Evolutionary conservation across 208 protist genomes (phyloP).

Genomic region (Spongospora subterranea): DNA sequence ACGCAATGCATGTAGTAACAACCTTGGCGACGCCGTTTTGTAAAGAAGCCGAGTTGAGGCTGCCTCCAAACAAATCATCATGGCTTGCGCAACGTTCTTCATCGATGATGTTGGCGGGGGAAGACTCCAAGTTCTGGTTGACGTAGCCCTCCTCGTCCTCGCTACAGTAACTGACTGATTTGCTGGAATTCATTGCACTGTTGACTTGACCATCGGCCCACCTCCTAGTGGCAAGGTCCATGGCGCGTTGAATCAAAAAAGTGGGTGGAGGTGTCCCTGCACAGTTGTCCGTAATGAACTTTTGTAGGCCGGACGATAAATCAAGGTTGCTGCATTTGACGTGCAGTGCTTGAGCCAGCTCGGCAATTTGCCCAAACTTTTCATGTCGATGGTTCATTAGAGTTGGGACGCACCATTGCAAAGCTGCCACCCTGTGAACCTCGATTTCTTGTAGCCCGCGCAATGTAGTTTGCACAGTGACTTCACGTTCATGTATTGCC

Average conservation of each 20-base stretch:
- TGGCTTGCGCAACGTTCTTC: background rate
- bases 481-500: conserved; percentile 1
- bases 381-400: background rate
- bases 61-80: conserved; percentile 2
- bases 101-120: background rate
- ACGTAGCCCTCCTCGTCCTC: conserved; percentile 26
- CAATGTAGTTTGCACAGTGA: background rate
- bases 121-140: background rate
- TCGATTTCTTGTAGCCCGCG: conserved; percentile 39
- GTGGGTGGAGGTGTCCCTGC: background rate
- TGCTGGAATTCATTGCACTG: background rate
- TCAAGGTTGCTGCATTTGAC: background rate
- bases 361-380: background rate
- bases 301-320: background rate
- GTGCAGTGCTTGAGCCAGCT: conserved; percentile 21
- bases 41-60: background rate
- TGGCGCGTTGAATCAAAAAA: background rate
- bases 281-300: background rate
- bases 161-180: background rate
- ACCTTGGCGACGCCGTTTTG: conserved; percentile 45
- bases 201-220: background rate
- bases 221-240: background rate
- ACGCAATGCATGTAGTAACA: conserved; percentile 22
- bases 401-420: conserved; percentile 17
- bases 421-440: background rate